These are phyloP conservation scores for Tylopilus balloui DNA, from an alignment of 768 basidiomycete genomes.

Conservation along the genomic window DNA sequence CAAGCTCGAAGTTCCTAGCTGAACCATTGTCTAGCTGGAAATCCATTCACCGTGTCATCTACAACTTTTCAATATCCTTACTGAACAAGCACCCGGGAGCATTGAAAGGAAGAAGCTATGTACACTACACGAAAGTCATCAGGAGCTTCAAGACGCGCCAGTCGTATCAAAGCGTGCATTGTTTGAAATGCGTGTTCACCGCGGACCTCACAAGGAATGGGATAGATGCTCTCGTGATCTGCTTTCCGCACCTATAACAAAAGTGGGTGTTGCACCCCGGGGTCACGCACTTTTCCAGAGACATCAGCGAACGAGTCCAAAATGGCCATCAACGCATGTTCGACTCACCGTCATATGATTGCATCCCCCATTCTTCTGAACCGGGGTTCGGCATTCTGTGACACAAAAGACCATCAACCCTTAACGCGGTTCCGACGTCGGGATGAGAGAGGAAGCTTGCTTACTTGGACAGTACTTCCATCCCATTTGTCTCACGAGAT, in stretches of 20 bases:
- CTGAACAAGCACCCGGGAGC: background rate
- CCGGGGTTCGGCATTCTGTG: constrained; percentile 41
- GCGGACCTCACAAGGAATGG: constrained; percentile 30
- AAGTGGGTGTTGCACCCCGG: constrained; percentile 57
- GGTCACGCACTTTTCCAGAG: constrained; percentile 41
- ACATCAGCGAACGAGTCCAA: background rate
- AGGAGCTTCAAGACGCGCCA: background rate
- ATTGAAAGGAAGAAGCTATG: background rate
- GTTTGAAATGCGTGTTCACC: constrained; percentile 32
- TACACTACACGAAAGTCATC: background rate
- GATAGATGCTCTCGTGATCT: constrained; percentile 38
- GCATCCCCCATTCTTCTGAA: constrained; percentile 51
- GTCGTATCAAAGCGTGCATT: constrained; percentile 27
- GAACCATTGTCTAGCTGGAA: no score
- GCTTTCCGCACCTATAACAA: constrained; percentile 48
- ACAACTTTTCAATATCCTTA: background rate
- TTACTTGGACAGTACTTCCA: constrained; percentile 63
- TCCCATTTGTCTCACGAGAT: constrained; percentile 46
- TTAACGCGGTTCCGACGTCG: background rate
- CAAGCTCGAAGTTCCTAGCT: no score
- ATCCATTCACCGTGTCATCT: no score
- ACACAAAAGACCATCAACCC: background rate
- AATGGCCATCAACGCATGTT: background rate
- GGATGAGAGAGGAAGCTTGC: constrained; percentile 1
- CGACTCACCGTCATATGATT: constrained; percentile 56